Conservation (phyloP, 2,329 filamentous ascomycete species). For the Ceratocystis cubensis region DNA sequence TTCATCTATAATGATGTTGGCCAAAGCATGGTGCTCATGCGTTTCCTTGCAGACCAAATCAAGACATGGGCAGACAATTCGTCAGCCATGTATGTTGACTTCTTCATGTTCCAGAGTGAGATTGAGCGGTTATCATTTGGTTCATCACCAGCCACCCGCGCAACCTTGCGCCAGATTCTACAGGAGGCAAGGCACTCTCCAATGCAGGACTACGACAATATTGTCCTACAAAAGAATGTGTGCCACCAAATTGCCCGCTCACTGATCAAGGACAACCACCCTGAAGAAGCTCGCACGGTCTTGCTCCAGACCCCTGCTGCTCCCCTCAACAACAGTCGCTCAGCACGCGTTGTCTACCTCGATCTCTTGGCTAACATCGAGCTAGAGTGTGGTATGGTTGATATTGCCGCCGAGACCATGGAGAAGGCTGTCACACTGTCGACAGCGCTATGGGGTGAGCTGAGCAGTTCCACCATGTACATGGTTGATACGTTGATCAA, state of each 20-base stretch:
- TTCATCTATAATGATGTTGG: constrained; percentile 20
- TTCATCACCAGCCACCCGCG: constrained; percentile 14
- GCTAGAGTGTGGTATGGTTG: constrained; percentile 15
- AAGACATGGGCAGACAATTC: constrained; percentile 15
- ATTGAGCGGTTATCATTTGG: constrained; percentile 19
- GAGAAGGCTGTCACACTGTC: constrained; percentile 18
- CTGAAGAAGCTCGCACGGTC: constrained; percentile 15
- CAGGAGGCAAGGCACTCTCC: constrained; percentile 11
- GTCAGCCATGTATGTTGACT: constrained; percentile 16
- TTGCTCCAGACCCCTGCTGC: constrained; percentile 16
- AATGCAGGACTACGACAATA: constrained; percentile 14
- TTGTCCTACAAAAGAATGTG: constrained; percentile 18
- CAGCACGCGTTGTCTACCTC: constrained; percentile 19
- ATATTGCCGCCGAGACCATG: constrained; percentile 16
- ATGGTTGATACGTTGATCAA: constrained; percentile 20
- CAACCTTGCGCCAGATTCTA: constrained; percentile 15
- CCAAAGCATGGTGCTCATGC: constrained; percentile 20
- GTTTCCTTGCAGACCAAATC: constrained; percentile 17
- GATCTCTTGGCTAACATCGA: constrained; percentile 20
- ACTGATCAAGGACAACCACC: constrained; percentile 18
- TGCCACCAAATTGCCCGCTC: constrained; percentile 18
- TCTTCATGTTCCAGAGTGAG: constrained; percentile 20
- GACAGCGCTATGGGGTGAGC: constrained; percentile 17
- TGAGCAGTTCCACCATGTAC: constrained; percentile 19
- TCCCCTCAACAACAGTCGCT: constrained; percentile 18